Evolutionary conservation across 257 asterid species (phyloP).

Genomic region (Primulina huaijiensis): DNA sequence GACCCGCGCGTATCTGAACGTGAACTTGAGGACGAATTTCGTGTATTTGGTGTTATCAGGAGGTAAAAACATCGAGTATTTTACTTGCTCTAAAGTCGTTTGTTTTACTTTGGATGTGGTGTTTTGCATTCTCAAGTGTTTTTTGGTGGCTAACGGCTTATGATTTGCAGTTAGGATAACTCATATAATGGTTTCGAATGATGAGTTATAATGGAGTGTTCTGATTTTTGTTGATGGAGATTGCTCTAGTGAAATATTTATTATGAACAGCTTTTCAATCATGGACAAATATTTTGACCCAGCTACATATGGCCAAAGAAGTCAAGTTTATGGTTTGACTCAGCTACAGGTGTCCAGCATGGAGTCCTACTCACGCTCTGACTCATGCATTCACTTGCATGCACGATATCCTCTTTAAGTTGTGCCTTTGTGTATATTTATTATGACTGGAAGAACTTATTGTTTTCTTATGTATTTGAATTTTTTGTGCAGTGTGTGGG

Average conservation of each 20-base stretch:
- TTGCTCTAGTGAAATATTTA: not conserved
- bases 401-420: not conserved
- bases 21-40: constrained; percentile 93
- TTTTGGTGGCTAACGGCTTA: not conserved
- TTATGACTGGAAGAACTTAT: not conserved
- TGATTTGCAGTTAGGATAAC: not conserved
- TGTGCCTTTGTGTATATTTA: not conserved
- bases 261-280: not conserved
- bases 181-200: not conserved
- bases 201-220: not conserved
- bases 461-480: constrained; percentile 2
- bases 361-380: not conserved
- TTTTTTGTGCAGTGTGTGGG: constrained; percentile 76
- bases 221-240: not conserved
- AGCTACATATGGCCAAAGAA: no score
- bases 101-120: constrained; percentile 3
- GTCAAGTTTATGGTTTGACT: not conserved
- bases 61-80: constrained; percentile 41
- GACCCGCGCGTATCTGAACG: constrained; percentile 88
- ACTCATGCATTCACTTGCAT: not conserved
- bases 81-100: not conserved
- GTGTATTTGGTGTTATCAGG: constrained; percentile 73
- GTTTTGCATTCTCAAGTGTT: not conserved
- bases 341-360: not conserved
- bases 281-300: not conserved